Evolutionary conservation across 2,329 filamentous ascomycete genomes (phyloP), one percentile per base, ranked within the genome.

Genomic region (Fusarium buxicola): DNA sequence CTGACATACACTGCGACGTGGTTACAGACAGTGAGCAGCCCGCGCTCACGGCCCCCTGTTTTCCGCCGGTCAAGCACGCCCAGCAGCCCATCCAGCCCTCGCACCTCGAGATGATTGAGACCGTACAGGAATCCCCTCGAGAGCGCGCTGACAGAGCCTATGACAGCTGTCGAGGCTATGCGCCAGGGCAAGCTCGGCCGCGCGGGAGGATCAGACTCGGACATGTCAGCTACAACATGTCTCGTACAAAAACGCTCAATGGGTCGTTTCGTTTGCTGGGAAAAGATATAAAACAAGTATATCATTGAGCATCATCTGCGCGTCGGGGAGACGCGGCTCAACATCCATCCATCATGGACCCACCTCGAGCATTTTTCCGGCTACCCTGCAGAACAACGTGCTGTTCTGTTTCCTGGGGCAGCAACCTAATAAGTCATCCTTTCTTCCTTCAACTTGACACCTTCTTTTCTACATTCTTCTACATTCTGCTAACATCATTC

Each of bases 51-150:
- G 46, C 82, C 82, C 36, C 85, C 83, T 4, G 86, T 84, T 66
- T 83, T 82, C 60, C 94, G 86, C 66, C 85, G 84, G 69, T 97
- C 93, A 32, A 98, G 78, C 5, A 94, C 78, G 45, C 87, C 81
- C 31, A 95, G 79, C 65, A 99, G 95, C 10, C 82, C 79, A 43
- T 93, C 87, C 59, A 96, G 80, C 1, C 94, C 94, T 69, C 88
- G 83, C 6, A 92, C 86, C 74, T 97, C 89, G 41, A 92, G 88
- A 24, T 82, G 84, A 75, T 91, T 96, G 61, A 94, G 76, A 0
- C 86, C 86, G 65, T 88, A 90, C 38, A 97, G 78, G 73, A 98
- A 97, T 2, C 80, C 82, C 59, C 91, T 86, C 54, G 87, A 92
- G 7, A 96, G 66, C 25, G 88, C 77, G 43, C 89, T 90, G 0